Evolutionary conservation across 2,329 filamentous ascomycete species (phyloP).

Genomic region (Fusarium sp.): DNA sequence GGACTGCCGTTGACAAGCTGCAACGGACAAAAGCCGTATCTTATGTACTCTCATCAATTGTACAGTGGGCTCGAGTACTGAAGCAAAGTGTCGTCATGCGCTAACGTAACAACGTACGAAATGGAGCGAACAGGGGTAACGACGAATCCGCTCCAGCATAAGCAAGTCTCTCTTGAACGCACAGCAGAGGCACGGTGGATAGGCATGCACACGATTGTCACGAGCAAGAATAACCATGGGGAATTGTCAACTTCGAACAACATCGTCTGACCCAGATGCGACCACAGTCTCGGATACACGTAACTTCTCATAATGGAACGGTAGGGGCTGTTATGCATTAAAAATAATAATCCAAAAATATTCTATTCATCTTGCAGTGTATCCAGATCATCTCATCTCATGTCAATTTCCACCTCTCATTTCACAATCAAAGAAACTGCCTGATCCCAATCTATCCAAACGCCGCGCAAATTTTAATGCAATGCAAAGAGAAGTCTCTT

Average conservation of each 20-base stretch:
- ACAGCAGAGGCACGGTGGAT: constrained; percentile 7
- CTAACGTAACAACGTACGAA: neutral
- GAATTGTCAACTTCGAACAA: neutral
- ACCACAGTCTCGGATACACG: neutral
- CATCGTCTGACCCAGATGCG: neutral
- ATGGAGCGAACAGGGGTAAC: constrained; percentile 2
- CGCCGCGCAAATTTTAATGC: constrained; percentile 46
- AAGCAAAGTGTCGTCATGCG: constrained; percentile 7
- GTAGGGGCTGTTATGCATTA: constrained; percentile 33
- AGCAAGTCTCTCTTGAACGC: neutral
- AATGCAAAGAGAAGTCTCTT: constrained; percentile 22
- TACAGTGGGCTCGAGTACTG: neutral
- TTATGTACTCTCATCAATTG: constrained; percentile 2
- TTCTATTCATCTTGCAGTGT: constrained; percentile 32
- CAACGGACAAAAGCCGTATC: neutral
- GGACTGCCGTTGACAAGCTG: neutral
- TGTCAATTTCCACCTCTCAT: constrained; percentile 28
- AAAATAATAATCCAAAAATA: constrained; percentile 38
- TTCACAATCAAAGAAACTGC: constrained; percentile 24
- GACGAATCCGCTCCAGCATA: neutral
- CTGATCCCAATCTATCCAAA: constrained; percentile 48
- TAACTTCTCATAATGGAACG: neutral
- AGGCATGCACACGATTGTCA: neutral
- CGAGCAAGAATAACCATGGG: neutral
- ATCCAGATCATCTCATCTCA: constrained; percentile 27